Evolutionary conservation across 2,329 filamentous ascomycete genomes (phyloP).

Genomic region (Ascocoryne sarcoides): DNA sequence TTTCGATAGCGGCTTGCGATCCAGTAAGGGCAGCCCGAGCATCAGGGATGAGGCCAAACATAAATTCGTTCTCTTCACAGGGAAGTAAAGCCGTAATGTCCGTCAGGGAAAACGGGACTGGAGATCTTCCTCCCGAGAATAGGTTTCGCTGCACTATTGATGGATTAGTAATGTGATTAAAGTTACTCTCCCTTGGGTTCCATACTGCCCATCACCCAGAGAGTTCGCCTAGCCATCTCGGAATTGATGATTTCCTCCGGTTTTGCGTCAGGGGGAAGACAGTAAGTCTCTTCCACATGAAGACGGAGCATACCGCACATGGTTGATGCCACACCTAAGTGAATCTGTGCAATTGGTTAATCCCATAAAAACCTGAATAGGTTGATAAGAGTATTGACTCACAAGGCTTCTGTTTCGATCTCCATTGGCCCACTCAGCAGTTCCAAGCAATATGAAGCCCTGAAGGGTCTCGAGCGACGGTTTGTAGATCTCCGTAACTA

Average conservation of each 20-base stretch:
- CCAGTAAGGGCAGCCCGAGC: constrained; percentile 28
- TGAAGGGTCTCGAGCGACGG: neutral
- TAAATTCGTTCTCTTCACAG: constrained; percentile 32
- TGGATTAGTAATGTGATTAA: neutral
- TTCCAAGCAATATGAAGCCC: neutral
- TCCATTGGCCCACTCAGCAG: neutral
- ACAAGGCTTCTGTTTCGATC: neutral
- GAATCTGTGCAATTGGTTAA: neutral
- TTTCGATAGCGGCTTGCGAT: constrained; percentile 24
- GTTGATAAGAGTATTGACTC: neutral
- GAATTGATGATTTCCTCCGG: neutral
- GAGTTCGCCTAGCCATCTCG: neutral
- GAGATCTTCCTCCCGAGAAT: neutral
- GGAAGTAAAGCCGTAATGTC: constrained; percentile 6
- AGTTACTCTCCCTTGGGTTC: neutral
- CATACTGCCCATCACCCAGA: neutral
- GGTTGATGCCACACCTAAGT: neutral
- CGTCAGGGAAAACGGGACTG: neutral
- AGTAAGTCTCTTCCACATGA: neutral
- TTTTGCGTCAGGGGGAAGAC: neutral
- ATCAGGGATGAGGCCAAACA: constrained; percentile 27
- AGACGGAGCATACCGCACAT: neutral
- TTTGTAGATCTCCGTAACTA: neutral
- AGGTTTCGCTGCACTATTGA: neutral
- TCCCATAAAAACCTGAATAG: neutral